Base-by-base conservation (phyloP, 495 filamentous ascomycete species). In the Hypoxylon cercidicola region DNA sequence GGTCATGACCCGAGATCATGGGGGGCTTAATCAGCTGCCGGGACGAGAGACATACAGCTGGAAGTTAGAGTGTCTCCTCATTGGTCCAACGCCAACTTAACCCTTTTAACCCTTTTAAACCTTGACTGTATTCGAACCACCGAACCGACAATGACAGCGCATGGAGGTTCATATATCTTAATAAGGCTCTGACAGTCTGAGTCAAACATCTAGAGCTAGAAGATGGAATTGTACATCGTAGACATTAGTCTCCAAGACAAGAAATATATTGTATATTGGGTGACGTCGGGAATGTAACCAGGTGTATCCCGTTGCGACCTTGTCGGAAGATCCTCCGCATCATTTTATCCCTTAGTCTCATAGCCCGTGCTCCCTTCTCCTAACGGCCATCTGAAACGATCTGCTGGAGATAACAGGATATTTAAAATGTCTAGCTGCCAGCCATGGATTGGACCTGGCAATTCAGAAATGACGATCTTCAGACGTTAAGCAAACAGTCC, bases 241-340 rank as follows among this genome's bases (percentile, higher is more conserved):
- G 10, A 34, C 34, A 23, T 30, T 49, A 12, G 39, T 41, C 39
- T 37, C 16, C 21, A 50, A 20, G 1, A 45, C 0, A 46, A 8
- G 4, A 51, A 44, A 43, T 66, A 61, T 61, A n/a, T n/a, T n/a
- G n/a, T 28, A 28, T 28, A 67, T 67, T 67, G 32, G 20, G 64
- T 67, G 64, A 67, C 64, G 64, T 67, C 57, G 47, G 25, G 35
- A 41, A 61, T 62, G 64, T 58, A 57, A 67, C 64, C 20, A 23
- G 30, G 30, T 43, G 11, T 48, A 49, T n/a, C 35, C 47, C 52
- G 43, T 52, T 62, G 56, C 52, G 19, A 61, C 63, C 57, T 61
- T 66, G 57, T 35, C 52, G 58, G 64, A 58, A 67, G 57, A 62
- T 67, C 64, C 47, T 62, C 64, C 64, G 51, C 64, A 67, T 62